Percentiles rank a stretch among this genome's conserved stretches.
These are phyloP conservation scores for Ceratocystis alfenasii DNA, from an alignment of 2,329 filamentous ascomycete genomes.

Conservation along the genomic window DNA sequence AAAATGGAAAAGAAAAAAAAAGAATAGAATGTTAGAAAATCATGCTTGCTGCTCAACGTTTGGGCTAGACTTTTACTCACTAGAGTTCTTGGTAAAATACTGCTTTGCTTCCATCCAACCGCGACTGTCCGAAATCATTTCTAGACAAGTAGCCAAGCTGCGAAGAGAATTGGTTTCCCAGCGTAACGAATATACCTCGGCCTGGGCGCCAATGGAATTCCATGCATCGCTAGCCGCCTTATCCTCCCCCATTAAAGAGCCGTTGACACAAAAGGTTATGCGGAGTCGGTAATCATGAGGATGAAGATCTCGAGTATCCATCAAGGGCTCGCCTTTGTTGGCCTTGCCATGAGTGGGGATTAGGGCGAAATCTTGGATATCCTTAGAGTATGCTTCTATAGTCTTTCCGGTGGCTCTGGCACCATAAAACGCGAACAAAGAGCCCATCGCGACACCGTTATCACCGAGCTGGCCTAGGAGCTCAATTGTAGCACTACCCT, in stretches of 20 bases:
- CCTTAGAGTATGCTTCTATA: conserved; percentile 76
- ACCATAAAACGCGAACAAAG: conserved; percentile 84
- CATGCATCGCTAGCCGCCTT: conserved; percentile 62
- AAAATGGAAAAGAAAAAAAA: conserved; percentile 36
- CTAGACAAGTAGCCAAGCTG: conserved; percentile 66
- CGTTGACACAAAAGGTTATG: conserved; percentile 70
- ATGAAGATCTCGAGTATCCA: conserved; percentile 40
- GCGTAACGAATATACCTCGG: conserved; percentile 69
- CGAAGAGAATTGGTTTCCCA: conserved; percentile 71
- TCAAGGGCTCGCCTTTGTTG: conserved; percentile 31
- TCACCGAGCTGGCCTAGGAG: conserved; percentile 71
- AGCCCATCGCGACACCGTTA: conserved; percentile 66
- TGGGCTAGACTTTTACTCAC: conserved; percentile 30
- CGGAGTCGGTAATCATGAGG: conserved; percentile 56
- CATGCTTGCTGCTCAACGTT: not conserved
- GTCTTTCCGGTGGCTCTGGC: conserved; percentile 71
- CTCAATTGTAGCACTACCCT: conserved; percentile 59
- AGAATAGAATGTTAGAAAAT: conserved; percentile 27
- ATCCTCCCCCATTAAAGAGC: conserved; percentile 63
- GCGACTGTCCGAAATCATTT: conserved; percentile 62
- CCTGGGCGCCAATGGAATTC: conserved; percentile 58
- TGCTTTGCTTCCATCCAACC: conserved; percentile 63
- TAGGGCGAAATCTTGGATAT: conserved; percentile 82
- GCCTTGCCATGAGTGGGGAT: conserved; percentile 52
- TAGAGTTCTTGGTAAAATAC: conserved; percentile 36